These are phyloP conservation scores for Cyclotella atomus DNA, from an alignment of 108 stramenopile species.

Conservation along the genomic window DNA sequence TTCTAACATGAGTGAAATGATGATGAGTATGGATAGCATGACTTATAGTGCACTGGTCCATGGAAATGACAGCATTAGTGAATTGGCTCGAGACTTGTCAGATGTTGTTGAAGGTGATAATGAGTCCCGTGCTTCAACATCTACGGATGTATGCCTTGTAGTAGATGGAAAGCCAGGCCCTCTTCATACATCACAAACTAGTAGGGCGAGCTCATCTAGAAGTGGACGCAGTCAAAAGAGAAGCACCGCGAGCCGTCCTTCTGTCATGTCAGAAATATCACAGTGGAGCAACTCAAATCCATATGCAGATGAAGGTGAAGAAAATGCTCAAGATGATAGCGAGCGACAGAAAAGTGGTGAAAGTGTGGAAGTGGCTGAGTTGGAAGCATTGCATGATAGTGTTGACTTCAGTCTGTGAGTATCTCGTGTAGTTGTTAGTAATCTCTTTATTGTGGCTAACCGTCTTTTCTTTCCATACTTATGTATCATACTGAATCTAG, in stretches of 20 bases:
- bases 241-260: not conserved
- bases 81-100: not conserved
- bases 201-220: not conserved
- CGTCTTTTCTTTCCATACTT: not conserved
- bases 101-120: not conserved
- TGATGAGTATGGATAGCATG: constrained; percentile 26
- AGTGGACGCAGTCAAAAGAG: not conserved
- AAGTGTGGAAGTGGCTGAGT: not conserved
- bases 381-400: constrained; percentile 6
- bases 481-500: not conserved
- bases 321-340: not conserved
- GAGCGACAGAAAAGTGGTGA: not conserved
- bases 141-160: not conserved
- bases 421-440: too few species aligned
- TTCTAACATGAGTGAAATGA: constrained; percentile 8
- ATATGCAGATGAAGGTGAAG: constrained; percentile 2
- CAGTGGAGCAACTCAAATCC: constrained; percentile 13
- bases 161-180: not conserved
- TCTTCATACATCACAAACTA: not conserved
- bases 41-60: constrained; percentile 8
- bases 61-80: not conserved
- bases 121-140: not conserved
- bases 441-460: too few species aligned
- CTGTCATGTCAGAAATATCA: constrained; percentile 27
- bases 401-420: constrained; percentile 11